Evolutionary conservation across 1,284 basidiomycete species (phyloP).

Genomic region (Ustilago curta): DNA sequence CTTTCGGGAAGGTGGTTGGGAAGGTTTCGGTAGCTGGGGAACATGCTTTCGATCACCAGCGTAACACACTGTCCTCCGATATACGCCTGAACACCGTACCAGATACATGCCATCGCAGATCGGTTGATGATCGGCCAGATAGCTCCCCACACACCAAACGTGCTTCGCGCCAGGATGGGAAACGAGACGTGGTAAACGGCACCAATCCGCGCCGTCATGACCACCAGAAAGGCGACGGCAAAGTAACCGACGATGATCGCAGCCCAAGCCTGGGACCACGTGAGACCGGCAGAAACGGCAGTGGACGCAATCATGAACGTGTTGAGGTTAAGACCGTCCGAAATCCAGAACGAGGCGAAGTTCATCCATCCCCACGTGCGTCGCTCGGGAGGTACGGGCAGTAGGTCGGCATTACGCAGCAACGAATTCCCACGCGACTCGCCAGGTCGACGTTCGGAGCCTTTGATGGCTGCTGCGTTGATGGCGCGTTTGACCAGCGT

Average conservation of each 20-base stretch:
- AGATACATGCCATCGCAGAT: constrained; percentile 79
- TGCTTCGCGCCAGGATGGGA: constrained; percentile 78
- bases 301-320: constrained; percentile 54
- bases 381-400: constrained; percentile 53
- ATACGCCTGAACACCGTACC: constrained; percentile 62
- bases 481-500: constrained; percentile 33
- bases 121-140: constrained; percentile 83
- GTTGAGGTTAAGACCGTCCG: constrained; percentile 62
- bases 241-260: constrained; percentile 75
- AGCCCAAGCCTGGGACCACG: constrained; percentile 60
- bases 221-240: constrained; percentile 79
- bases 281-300: constrained; percentile 49
- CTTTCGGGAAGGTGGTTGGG: constrained; percentile 78
- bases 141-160: constrained; percentile 83
- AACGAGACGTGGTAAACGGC: constrained; percentile 75
- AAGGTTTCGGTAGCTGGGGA: constrained; percentile 75
- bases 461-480: constrained; percentile 37
- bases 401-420: constrained; percentile 57
- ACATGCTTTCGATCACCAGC: constrained; percentile 78
- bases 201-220: constrained; percentile 82
- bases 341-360: constrained; percentile 64
- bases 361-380: constrained; percentile 55
- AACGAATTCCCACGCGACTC: constrained; percentile 38
- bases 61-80: constrained; percentile 80
- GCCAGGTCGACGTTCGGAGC: constrained; percentile 40